A percentile compares a stretch with the other conserved stretches of the same genome.
These are phyloP conservation scores for Amoebophrya sp. DNA, from an alignment of 169 alveolate genomes.

Conservation along the genomic window DNA sequence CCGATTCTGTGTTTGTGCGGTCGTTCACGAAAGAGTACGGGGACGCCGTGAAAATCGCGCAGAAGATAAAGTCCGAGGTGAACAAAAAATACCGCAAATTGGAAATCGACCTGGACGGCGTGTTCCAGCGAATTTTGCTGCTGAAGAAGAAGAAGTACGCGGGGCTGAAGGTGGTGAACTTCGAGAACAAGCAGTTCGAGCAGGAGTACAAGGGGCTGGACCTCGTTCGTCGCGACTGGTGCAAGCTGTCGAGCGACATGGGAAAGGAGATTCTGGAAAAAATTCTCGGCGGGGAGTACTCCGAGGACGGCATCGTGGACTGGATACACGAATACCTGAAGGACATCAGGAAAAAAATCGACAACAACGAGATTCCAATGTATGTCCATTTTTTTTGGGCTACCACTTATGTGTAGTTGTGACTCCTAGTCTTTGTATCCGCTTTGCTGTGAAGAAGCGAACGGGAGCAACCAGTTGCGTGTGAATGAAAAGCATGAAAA, in stretches of 20 bases:
- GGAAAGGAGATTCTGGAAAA: slow-evolving; percentile 55
- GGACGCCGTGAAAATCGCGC: slow-evolving; percentile 81
- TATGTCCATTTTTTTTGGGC: neutral
- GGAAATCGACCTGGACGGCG: slow-evolving; percentile 94
- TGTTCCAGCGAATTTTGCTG: slow-evolving; percentile 84
- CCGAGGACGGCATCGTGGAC: slow-evolving; percentile 62
- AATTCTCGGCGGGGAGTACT: slow-evolving; percentile 41
- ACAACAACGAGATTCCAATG: slow-evolving; percentile 54
- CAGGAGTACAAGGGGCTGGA: slow-evolving; percentile 95
- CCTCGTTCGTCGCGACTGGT: slow-evolving; percentile 97
- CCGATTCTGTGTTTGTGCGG: slow-evolving; percentile 97
- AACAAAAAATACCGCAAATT: slow-evolving; percentile 86
- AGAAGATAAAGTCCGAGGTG: slow-evolving; percentile 71
- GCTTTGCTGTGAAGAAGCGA: slow-evolving; percentile 75
- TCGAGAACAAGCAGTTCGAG: slow-evolving; percentile 54
- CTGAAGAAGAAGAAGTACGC: slow-evolving; percentile 97
- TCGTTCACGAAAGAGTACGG: slow-evolving; percentile 68
- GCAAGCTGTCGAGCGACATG: slow-evolving; percentile 79
- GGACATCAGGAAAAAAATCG: slow-evolving; percentile 62
- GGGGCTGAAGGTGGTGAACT: slow-evolving; percentile 68
- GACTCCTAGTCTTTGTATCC: slow-evolving; percentile 46
- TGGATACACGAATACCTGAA: slow-evolving; percentile 72
- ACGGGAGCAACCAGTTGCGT: too few relatives aligned
- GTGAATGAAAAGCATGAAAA: slow-evolving; percentile 84
- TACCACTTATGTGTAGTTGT: neutral